Evolutionary conservation across 441 rosid species (phyloP).

Genomic region (Hura crepitans): DNA sequence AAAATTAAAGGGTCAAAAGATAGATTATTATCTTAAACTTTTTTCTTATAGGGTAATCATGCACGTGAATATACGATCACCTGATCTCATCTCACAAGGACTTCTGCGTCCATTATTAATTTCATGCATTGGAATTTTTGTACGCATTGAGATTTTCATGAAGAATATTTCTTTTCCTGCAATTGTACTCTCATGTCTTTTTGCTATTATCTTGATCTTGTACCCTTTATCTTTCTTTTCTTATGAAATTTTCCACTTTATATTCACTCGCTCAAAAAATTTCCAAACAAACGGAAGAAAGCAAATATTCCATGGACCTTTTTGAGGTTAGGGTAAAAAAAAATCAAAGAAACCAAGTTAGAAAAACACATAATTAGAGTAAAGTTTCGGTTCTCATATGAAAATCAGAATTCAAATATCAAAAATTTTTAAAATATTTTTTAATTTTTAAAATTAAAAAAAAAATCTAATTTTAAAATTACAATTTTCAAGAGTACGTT

Average conservation of each 20-base stretch:
- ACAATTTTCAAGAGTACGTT: too few species aligned
- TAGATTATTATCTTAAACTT: too few species aligned
- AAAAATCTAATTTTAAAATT: too few species aligned
- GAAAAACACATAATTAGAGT: too few species aligned
- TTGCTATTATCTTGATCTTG: background rate
- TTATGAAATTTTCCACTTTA: background rate
- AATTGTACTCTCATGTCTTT: background rate
- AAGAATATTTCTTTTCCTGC: background rate
- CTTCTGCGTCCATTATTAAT: background rate
- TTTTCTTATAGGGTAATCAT: too few species aligned
- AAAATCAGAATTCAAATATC: too few species aligned
- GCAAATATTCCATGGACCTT: background rate
- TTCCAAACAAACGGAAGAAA: background rate
- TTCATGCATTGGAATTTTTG: background rate
- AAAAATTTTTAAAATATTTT: too few species aligned
- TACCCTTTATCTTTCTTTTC: background rate
- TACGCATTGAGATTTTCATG: background rate
- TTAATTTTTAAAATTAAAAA: too few species aligned
- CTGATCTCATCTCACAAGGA: background rate
- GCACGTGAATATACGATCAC: too few species aligned
- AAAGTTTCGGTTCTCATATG: too few species aligned
- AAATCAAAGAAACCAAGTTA: background rate
- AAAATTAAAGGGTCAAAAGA: too few species aligned
- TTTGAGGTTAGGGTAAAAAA: background rate
- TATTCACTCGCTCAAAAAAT: background rate